Evolutionary conservation across 2,329 filamentous ascomycete genomes (phyloP).

Genomic region (Exophiala sp.): DNA sequence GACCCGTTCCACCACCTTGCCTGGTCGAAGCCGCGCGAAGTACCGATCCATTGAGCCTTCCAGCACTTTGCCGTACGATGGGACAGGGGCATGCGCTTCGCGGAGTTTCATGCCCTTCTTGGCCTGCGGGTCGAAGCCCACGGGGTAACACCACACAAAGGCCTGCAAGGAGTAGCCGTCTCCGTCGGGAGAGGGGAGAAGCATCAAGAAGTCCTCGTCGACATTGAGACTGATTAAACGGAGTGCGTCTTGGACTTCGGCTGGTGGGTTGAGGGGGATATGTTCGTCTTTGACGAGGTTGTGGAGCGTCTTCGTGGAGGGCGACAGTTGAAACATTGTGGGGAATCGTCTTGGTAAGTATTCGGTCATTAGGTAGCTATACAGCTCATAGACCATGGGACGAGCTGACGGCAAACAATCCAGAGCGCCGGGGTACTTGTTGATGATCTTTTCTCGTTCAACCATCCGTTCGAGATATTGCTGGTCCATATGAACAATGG

Average conservation of each 20-base stretch:
- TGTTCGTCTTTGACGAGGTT: background rate
- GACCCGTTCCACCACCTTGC: background rate
- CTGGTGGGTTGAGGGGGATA: background rate
- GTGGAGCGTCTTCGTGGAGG: background rate
- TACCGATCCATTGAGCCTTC: conserved; percentile 6
- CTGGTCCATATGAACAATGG: background rate
- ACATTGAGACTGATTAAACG: background rate
- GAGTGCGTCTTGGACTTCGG: background rate
- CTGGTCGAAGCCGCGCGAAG: background rate
- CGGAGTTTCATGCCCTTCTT: conserved; percentile 15
- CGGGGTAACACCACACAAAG: conserved; percentile 18
- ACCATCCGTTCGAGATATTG: background rate
- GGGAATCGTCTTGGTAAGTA: conserved; percentile 8
- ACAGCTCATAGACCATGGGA: conserved; percentile 4
- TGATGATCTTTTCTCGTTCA: background rate
- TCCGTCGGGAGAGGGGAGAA: background rate
- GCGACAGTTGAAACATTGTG: background rate
- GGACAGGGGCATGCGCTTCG: conserved; percentile 31
- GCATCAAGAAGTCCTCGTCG: background rate
- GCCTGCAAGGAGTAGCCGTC: conserved; percentile 16
- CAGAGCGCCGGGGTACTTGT: background rate
- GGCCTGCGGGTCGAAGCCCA: conserved; percentile 16
- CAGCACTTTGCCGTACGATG: conserved; percentile 1
- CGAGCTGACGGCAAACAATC: background rate
- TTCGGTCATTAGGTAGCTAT: conserved; percentile 7